phyloP scores from a whole-genome alignment of 192 early-diverging fungal species.

The Linnemannia schmuckeri region DNA sequence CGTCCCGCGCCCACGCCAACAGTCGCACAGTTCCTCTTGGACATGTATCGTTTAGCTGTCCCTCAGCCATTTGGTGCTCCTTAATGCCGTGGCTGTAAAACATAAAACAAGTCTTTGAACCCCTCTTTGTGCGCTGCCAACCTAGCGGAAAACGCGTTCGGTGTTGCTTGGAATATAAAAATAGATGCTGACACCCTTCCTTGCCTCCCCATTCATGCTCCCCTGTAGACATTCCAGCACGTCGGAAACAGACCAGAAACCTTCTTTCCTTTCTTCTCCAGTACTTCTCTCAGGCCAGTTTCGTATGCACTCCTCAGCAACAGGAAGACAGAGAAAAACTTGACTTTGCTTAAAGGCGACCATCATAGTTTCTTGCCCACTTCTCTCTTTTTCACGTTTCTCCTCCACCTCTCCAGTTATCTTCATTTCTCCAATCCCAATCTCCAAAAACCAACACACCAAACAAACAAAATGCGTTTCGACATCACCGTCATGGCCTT shows the following conservation, averaged over 20 bases:
- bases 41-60: too few relatives aligned
- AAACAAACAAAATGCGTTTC: constrained; percentile 29
- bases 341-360: background rate
- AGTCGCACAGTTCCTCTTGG: too few relatives aligned
- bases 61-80: too few relatives aligned
- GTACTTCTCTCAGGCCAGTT: background rate
- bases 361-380: background rate
- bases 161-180: constrained; percentile 1
- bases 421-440: background rate
- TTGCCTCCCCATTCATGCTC: background rate
- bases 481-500: constrained; percentile 8
- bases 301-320: background rate
- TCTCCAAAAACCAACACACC: background rate
- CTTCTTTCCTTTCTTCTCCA: background rate
- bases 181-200: background rate
- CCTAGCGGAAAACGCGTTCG: constrained; percentile 7
- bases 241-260: constrained; percentile 18
- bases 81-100: too few relatives aligned
- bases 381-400: background rate
- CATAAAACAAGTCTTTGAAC: too few relatives aligned
- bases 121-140: background rate
- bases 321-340: background rate
- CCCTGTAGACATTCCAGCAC: constrained; percentile 2
- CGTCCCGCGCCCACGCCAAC: too few relatives aligned
- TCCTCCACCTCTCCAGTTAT: background rate